Conservation (phyloP, 1,284 basidiomycete species). For the Chiua sp. region DNA sequence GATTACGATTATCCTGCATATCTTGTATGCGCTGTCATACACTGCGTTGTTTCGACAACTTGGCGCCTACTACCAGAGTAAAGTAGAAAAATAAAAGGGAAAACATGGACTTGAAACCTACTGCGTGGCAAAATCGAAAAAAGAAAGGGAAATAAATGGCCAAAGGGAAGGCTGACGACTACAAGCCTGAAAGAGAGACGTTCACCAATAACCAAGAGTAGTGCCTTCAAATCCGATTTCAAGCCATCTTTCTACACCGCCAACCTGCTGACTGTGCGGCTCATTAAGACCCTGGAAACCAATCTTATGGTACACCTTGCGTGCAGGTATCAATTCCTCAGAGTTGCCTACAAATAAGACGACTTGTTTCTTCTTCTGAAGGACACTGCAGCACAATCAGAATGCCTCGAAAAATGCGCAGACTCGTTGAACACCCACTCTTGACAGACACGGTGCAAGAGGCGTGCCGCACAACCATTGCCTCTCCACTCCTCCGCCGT, state of each 20-base stretch:
- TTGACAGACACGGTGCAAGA: slow-evolving; percentile 48
- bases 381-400: slow-evolving; percentile 24
- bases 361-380: slow-evolving; percentile 43
- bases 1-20: too few relatives aligned
- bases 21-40: too few relatives aligned
- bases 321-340: slow-evolving; percentile 18
- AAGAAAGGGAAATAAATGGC: neutral
- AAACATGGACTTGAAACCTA: too few relatives aligned
- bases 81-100: too few relatives aligned
- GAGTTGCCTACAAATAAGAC: slow-evolving; percentile 56
- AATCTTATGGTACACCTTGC: slow-evolving; percentile 27
- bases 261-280: slow-evolving; percentile 11
- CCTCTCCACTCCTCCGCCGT: slow-evolving; percentile 47
- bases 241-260: slow-evolving; percentile 28
- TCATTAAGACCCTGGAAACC: slow-evolving; percentile 28
- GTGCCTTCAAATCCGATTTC: slow-evolving; percentile 25
- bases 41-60: too few relatives aligned
- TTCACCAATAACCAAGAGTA: slow-evolving; percentile 21
- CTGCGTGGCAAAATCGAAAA: too few relatives aligned
- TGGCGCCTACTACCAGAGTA: too few relatives aligned
- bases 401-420: neutral
- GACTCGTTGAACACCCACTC: slow-evolving; percentile 36
- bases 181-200: too few relatives aligned
- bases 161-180: too few relatives aligned
- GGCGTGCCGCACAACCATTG: slow-evolving; percentile 48